Evolutionary conservation across 73 alveolate genomes (phyloP).

Genomic region (Halteria grandinella): DNA sequence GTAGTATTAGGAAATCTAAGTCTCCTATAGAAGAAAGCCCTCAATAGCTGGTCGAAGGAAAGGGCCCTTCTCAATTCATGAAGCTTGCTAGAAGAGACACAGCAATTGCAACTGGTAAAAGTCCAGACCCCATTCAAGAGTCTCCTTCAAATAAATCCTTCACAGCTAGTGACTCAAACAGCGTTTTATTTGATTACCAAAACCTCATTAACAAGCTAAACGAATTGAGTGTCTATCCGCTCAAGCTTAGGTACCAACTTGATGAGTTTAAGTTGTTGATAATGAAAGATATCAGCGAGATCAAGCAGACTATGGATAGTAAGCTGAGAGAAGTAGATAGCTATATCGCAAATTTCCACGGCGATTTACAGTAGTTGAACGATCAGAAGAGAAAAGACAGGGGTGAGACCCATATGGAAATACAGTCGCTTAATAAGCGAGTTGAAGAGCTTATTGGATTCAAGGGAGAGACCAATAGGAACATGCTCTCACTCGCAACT

Average conservation of each 20-base stretch:
- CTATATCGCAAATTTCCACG: constrained; percentile 11
- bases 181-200: neutral
- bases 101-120: neutral
- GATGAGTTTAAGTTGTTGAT: neutral
- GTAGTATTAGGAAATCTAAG: too few relatives aligned
- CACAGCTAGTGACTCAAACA: constrained; percentile 1
- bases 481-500: constrained; percentile 13
- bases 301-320: neutral
- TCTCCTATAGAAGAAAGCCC: too few relatives aligned
- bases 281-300: neutral
- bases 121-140: neutral
- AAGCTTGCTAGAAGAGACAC: neutral
- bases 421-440: neutral
- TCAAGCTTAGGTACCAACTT: neutral
- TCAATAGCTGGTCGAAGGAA: neutral
- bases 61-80: neutral
- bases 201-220: constrained; percentile 5
- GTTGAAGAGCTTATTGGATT: neutral
- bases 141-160: too few relatives aligned
- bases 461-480: neutral
- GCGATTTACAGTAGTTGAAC: neutral
- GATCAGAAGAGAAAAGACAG: constrained; percentile 19
- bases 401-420: constrained; percentile 1
- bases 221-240: neutral
- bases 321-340: neutral